Evolutionary conservation across 2,329 filamentous ascomycete species (phyloP), one percentile per base, ranked within the genome.

Genomic region (Talaromyces sp.): DNA sequence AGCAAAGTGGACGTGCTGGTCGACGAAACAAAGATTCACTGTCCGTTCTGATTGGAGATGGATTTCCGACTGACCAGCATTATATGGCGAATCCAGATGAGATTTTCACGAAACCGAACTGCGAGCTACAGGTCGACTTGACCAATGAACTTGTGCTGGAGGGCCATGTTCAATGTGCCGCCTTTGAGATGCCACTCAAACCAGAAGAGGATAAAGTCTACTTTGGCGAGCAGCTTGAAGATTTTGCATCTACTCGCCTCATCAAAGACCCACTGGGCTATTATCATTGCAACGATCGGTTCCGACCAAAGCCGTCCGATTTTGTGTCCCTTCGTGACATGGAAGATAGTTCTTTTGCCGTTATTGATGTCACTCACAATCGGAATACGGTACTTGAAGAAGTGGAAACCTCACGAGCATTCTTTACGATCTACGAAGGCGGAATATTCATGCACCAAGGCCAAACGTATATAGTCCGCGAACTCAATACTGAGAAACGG

Each of bases 1-100:
- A 99, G 73, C 95, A 99, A 75, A 96, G 92, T 70, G 95, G 95
- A 14, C 86, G 95, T 70, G 95, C 95, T 21, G 95, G 95, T 12
- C 86, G 95, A 64, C 84, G 93, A 64, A 97, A 97, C 72, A 96
- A 91, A 71, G 95, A 99, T 74, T 96, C 93, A 0, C 81, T 99
- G 2, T 96, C 92, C 0, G 86, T 99, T 2, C 80, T 99, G 0
- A 86, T 99, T 0, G 95, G 93, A 2, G 93, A 97, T 71, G 87
- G 87, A 66, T 96, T 95, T 67, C 88, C 93, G 2, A 92, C 91
- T 0, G 95, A 99, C 73, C 95, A 99, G 72, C 88, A 96, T 72
- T 99, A 96, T 75, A 99, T 99, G 95, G 87, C 91, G 65, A 96
- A 98, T 67, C 95, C 95, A 0, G 89, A 95, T 65, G 92, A 96